These are phyloP conservation scores for Trichoderma gamsii DNA, from an alignment of 495 filamentous ascomycete genomes.

Conservation along the genomic window DNA sequence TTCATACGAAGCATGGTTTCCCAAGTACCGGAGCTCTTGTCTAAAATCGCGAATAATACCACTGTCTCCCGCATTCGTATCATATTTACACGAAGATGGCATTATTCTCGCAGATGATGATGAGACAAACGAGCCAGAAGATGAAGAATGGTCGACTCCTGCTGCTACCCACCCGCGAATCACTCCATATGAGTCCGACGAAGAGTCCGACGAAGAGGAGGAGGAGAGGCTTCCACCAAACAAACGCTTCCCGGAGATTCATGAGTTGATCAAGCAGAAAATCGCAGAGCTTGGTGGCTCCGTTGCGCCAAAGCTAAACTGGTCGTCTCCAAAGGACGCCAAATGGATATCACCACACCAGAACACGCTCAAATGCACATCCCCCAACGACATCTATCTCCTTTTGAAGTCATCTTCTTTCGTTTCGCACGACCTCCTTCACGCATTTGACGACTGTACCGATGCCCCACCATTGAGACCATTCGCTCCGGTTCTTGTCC, in stretches of 20 bases:
- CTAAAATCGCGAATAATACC: conserved; percentile 82
- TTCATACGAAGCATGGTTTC: conserved; percentile 88
- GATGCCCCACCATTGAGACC: conserved; percentile 36
- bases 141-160: conserved; percentile 42
- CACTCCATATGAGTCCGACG: conserved; percentile 3
- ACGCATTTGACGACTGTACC: conserved; percentile 78
- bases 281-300: conserved; percentile 76
- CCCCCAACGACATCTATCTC: conserved; percentile 85
- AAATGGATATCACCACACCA: conserved; percentile 83
- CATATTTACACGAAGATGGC: conserved; percentile 87
- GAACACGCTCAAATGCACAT: conserved; percentile 83
- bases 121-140: conserved; percentile 39
- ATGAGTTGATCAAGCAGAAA: conserved; percentile 64
- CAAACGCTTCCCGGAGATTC: conserved; percentile 57
- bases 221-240: conserved; percentile 34
- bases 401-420: conserved; percentile 90
- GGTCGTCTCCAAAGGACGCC: conserved; percentile 94
- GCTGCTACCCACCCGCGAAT: conserved; percentile 19
- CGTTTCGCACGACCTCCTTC: conserved; percentile 86
- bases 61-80: conserved; percentile 64
- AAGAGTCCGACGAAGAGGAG: conserved; percentile 36
- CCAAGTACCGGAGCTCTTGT: conserved; percentile 73
- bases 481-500: conserved; percentile 55
- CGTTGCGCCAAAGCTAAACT: conserved; percentile 90
- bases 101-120: conserved; percentile 71